Conservation (phyloP, 2,329 filamentous ascomycete genomes). For the Ilyonectria sp. region DNA sequence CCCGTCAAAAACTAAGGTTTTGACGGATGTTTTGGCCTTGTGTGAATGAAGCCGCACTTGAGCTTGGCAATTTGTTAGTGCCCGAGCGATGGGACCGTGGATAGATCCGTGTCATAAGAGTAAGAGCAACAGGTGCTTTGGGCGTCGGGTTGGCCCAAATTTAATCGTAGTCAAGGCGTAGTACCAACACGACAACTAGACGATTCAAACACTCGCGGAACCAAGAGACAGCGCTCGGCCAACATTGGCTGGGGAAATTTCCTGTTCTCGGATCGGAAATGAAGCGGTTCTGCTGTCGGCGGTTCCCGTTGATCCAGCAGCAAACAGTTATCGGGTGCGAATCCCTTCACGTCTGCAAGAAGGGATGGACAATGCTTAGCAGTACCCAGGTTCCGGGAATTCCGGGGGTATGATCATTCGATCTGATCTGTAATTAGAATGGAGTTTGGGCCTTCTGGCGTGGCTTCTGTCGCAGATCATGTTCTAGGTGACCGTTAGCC, state of each 20-base stretch:
- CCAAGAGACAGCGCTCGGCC: slow-evolving; percentile 22
- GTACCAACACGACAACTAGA: background rate
- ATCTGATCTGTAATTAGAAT: slow-evolving; percentile 1
- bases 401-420: slow-evolving; percentile 21
- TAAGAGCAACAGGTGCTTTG: slow-evolving; percentile 6
- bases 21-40: slow-evolving; percentile 20
- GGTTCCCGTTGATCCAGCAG: slow-evolving; percentile 8
- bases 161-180: slow-evolving; percentile 9
- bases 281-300: slow-evolving; percentile 2
- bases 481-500: slow-evolving; percentile 11
- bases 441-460: slow-evolving; percentile 14
- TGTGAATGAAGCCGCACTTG: slow-evolving; percentile 19
- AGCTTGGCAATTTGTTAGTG: slow-evolving; percentile 20
- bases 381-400: slow-evolving; percentile 3
- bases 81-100: slow-evolving; percentile 23
- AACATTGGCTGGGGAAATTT: background rate
- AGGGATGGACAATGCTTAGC: background rate
- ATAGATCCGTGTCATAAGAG: slow-evolving; percentile 21
- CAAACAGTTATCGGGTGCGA: slow-evolving; percentile 6
- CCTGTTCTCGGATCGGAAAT: background rate
- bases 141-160: slow-evolving; percentile 11
- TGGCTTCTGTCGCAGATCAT: slow-evolving; percentile 17
- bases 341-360: slow-evolving; percentile 19
- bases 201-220: slow-evolving; percentile 27
- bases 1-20: slow-evolving; percentile 18